A percentile compares a stretch with the other conserved stretches of the same genome.
These are phyloP conservation scores for Irpex sp. DNA, from an alignment of 1,284 basidiomycete species.

Conservation along the genomic window DNA sequence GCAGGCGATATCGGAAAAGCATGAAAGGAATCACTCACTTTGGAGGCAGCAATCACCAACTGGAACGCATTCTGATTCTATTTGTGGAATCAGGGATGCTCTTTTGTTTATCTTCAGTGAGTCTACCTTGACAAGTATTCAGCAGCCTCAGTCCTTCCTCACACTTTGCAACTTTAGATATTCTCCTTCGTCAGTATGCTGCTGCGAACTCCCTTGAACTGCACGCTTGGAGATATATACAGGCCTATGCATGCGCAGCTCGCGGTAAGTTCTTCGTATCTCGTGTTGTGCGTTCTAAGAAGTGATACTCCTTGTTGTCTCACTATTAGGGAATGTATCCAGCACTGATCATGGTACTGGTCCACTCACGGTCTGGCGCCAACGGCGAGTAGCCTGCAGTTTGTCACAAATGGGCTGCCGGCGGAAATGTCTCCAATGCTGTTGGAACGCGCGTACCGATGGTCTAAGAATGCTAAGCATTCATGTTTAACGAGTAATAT, in stretches of 20 bases:
- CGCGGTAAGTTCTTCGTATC: not conserved
- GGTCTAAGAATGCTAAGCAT: too few relatives aligned
- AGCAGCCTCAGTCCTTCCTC: not conserved
- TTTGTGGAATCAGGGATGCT: not conserved
- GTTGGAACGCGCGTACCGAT: too few relatives aligned
- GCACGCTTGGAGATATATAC: not conserved
- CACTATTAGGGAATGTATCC: too few relatives aligned
- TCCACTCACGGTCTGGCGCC: too few relatives aligned
- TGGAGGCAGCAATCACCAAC: not conserved
- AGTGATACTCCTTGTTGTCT: too few relatives aligned
- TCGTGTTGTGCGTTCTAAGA: too few relatives aligned
- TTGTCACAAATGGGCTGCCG: too few relatives aligned
- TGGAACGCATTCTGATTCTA: not conserved
- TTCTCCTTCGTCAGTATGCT: not conserved
- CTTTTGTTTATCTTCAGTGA: not conserved
- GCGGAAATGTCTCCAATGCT: too few relatives aligned
- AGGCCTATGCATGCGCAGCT: not conserved
- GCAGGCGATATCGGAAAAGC: too few relatives aligned
- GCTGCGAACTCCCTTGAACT: not conserved
- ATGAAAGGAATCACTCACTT: not conserved
- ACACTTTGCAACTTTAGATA: not conserved
- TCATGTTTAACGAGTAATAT: too few relatives aligned
- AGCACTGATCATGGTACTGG: too few relatives aligned
- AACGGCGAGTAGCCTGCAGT: too few relatives aligned
- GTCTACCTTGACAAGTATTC: not conserved